These are phyloP conservation scores for Podosphaera fusca DNA, from an alignment of 2,329 filamentous ascomycete species.

Conservation along the genomic window DNA sequence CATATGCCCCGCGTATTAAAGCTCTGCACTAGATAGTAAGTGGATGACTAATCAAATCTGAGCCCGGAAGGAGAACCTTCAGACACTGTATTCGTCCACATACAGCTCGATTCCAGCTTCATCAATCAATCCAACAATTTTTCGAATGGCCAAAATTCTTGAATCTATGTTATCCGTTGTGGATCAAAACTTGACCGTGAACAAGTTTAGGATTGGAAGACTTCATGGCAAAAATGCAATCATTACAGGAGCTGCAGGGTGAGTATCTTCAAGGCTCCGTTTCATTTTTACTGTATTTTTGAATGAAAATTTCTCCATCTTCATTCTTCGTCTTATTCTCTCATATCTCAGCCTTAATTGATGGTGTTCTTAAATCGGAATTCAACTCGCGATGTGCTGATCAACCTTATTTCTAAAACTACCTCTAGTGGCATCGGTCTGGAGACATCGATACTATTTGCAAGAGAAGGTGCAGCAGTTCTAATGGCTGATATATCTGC, in stretches of 20 bases:
- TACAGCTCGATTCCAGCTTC: no score
- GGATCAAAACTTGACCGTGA: slow-evolving; percentile 2
- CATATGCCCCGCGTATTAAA: no score
- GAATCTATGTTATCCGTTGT: not conserved
- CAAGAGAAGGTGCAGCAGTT: slow-evolving; percentile 45
- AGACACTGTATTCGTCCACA: no score
- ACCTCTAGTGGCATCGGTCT: slow-evolving; percentile 42
- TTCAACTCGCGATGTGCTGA: not conserved
- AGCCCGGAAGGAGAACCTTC: no score
- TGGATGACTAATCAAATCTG: no score
- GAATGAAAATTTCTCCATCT: not conserved
- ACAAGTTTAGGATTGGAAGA: slow-evolving; percentile 17
- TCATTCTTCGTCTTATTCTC: not conserved
- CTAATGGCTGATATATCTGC: slow-evolving; percentile 48
- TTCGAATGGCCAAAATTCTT: not conserved
- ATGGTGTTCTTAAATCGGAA: not conserved
- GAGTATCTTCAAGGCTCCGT: slow-evolving; percentile 15
- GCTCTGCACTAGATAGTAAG: no score
- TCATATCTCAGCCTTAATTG: not conserved
- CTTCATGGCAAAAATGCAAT: slow-evolving; percentile 21
- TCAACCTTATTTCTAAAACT: not conserved
- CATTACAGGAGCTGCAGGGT: slow-evolving; percentile 49
- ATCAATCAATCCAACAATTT: not conserved
- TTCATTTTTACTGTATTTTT: slow-evolving; percentile 1
- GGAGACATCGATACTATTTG: slow-evolving; percentile 51